Evolutionary conservation across 1,139 yeast genomes (phyloP).

Genomic region (Scheffersomyces insectosa): DNA sequence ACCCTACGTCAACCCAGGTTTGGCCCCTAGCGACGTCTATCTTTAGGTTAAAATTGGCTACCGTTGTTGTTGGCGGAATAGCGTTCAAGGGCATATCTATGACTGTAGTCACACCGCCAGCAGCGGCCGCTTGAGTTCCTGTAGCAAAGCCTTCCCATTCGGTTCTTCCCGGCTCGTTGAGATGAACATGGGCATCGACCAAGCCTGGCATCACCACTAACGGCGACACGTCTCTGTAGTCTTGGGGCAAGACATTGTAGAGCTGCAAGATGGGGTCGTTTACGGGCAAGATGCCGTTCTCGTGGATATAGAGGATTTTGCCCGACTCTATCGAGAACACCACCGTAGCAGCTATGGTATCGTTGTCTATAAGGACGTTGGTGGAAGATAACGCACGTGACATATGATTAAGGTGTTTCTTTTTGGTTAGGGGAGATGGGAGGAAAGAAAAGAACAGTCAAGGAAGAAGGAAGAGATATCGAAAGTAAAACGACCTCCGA

Average conservation of each 20-base stretch:
- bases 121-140: slow-evolving; percentile 88
- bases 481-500: no score
- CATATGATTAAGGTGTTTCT: slow-evolving; percentile 28
- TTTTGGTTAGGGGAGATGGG: no score
- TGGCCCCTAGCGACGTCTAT: slow-evolving; percentile 76
- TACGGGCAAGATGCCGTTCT: slow-evolving; percentile 28
- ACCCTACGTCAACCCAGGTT: slow-evolving; percentile 91
- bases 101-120: slow-evolving; percentile 95
- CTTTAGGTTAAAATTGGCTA: slow-evolving; percentile 72
- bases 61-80: slow-evolving; percentile 89
- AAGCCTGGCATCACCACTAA: slow-evolving; percentile 79
- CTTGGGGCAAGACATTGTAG: slow-evolving; percentile 43
- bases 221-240: slow-evolving; percentile 61
- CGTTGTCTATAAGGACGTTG: slow-evolving; percentile 57
- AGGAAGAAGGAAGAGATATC: no score
- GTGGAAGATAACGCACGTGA: slow-evolving; percentile 67
- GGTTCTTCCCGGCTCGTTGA: slow-evolving; percentile 92
- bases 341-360: slow-evolving; percentile 63
- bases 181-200: slow-evolving; percentile 90
- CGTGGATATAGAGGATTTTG: slow-evolving; percentile 54
- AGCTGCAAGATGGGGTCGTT: slow-evolving; percentile 37
- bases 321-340: slow-evolving; percentile 66
- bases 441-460: no score
- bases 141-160: slow-evolving; percentile 97
- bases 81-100: slow-evolving; percentile 97